Base-by-base conservation (phyloP, 2,329 filamentous ascomycete species). In the Talaromyces atroroseus region DNA sequence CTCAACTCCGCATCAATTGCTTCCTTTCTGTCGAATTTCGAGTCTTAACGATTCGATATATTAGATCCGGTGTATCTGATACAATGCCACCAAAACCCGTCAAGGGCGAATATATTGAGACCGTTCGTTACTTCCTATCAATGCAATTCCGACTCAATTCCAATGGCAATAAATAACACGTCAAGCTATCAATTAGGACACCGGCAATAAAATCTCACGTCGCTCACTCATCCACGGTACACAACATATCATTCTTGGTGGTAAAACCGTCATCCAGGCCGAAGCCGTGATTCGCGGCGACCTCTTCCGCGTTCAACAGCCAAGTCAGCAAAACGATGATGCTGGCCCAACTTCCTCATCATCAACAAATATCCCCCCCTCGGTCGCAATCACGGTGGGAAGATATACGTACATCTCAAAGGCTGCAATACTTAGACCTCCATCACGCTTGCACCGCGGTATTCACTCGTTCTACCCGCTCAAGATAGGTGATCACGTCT, bases 101-200 rank as follows among this genome's bases (percentile, higher is more conserved):
- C 10, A 95, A 91, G 75, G 90, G 90, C 74, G 92, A 96, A 74
- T 97, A 96, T 71, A 96, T 99, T 61, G 92, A 96, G 76, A 99
- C 94, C 54, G 92, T 95, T 81, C 66, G 82, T 60, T 2, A 49
- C 40, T 38, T 56, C 49, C 20, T 52, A 21, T 20, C 40, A 23
- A 12, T 21, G 8, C 38, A 21, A 20, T 20, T 42, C 3, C 5
- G 16, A n/a, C 4, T 18, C 38, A 18, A 42, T 16, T n/a, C 2
- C 29, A 29, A n/a, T 50, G 38, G 4, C 32, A 24, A 6, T 50
- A 34, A 24, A 6, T 50, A 34, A 48, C 21, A 48, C 20, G 2
- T 48, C 26, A 24, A n/a, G 44, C 18, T 64, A 24, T 46, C 10
- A 11, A 29, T 29, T 3, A 95, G 92, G 92, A 97, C 76, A 96